phyloP scores from a whole-genome alignment of 768 basidiomycete species.

The Calvatia gigantea region DNA sequence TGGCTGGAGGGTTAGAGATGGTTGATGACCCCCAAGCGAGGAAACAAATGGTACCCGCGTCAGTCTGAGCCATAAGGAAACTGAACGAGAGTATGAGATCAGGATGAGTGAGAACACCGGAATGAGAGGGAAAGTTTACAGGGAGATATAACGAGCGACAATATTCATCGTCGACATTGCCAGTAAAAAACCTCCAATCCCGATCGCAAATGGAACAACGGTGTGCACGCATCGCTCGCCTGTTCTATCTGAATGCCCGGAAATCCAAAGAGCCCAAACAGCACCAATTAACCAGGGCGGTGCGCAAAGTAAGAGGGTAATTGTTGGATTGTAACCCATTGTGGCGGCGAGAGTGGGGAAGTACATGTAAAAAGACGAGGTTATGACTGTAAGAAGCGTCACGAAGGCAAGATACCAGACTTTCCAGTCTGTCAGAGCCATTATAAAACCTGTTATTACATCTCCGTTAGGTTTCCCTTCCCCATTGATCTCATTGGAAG shows the following conservation, averaged over 20 bases:
- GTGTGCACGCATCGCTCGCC: constrained; percentile 75
- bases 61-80: constrained; percentile 75
- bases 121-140: constrained; percentile 34
- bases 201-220: constrained; percentile 45
- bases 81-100: constrained; percentile 29
- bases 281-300: constrained; percentile 67
- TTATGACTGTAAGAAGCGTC: constrained; percentile 40
- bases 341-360: constrained; percentile 73
- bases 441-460: constrained; percentile 37
- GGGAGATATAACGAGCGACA: constrained; percentile 58
- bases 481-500: constrained; percentile 15
- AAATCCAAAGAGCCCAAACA: constrained; percentile 47
- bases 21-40: constrained; percentile 49
- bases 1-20: constrained; percentile 63
- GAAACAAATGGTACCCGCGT: constrained; percentile 69
- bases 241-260: constrained; percentile 67
- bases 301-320: constrained; percentile 54
- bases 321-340: constrained; percentile 59
- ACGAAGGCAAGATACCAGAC: constrained; percentile 57
- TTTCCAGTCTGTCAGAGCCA: constrained; percentile 68
- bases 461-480: constrained; percentile 11
- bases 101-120: background rate
- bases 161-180: constrained; percentile 62
- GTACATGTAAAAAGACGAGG: constrained; percentile 68
- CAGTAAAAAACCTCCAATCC: constrained; percentile 67